phyloP scores from a whole-genome alignment of 495 filamentous ascomycete species.

The Choiromyces venosus region DNA sequence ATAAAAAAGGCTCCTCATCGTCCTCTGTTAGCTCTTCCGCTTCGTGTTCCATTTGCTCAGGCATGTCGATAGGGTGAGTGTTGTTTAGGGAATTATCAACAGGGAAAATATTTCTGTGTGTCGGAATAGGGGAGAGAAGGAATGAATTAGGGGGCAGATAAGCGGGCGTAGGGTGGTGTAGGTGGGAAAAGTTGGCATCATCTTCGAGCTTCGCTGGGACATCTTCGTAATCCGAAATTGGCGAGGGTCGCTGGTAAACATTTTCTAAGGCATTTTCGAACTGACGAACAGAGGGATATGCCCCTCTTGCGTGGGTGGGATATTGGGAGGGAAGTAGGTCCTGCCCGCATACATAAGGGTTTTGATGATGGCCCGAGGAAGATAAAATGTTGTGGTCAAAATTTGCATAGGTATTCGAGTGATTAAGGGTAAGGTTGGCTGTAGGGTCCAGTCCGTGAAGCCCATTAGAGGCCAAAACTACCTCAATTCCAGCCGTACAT shows the following conservation, averaged over 20 bases:
- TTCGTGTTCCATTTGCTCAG: constrained; percentile 7
- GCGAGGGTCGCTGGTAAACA: constrained; percentile 14
- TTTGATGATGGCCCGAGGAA: not conserved
- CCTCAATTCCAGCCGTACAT: not conserved
- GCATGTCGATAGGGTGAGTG: constrained; percentile 6
- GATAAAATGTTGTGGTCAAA: not conserved
- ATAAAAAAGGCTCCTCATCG: not conserved
- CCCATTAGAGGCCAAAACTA: not conserved
- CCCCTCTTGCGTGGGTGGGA: not conserved
- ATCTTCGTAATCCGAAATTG: constrained; percentile 19
- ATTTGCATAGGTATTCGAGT: not conserved
- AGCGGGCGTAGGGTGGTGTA: constrained; percentile 11
- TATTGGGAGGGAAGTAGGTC: not conserved
- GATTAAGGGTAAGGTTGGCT: not conserved
- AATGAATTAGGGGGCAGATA: constrained; percentile 27
- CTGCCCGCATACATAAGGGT: not conserved
- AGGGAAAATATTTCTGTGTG: constrained; percentile 6
- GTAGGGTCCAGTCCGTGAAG: not conserved
- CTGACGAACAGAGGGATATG: not conserved
- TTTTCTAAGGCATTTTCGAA: not conserved
- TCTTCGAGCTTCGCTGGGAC: constrained; percentile 12
- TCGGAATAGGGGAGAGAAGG: constrained; percentile 17
- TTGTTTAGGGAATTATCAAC: constrained; percentile 8
- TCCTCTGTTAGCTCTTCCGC: constrained; percentile 18
- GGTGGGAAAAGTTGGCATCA: not conserved